Evolutionary conservation across 352 stramenopile species (phyloP).

Genomic region (Globisporangium irregulare): DNA sequence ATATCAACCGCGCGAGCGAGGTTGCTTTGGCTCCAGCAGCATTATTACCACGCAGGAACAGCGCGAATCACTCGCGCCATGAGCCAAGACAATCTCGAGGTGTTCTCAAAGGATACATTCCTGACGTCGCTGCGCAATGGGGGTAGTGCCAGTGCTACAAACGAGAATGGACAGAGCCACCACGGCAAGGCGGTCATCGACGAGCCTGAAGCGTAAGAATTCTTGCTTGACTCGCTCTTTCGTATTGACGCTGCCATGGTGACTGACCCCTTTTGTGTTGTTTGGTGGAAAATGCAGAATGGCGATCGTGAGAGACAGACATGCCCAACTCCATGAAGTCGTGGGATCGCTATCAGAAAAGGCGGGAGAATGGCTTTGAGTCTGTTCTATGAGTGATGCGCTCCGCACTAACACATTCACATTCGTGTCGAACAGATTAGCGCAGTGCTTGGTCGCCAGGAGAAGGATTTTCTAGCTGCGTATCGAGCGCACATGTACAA

Average conservation of each 20-base stretch:
- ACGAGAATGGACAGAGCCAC: constrained; percentile 1
- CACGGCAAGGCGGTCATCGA: constrained; percentile 23
- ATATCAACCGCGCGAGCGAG: no score
- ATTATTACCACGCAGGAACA: neutral
- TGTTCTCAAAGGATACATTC: constrained; percentile 84
- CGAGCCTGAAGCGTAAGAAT: constrained; percentile 44
- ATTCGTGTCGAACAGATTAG: constrained; percentile 52
- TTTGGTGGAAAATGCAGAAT: constrained; percentile 40
- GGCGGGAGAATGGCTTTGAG: constrained; percentile 16
- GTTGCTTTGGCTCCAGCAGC: neutral
- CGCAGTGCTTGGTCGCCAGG: constrained; percentile 86
- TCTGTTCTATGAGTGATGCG: neutral
- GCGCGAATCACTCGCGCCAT: neutral
- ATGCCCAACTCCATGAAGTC: constrained; percentile 77
- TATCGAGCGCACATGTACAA: constrained; percentile 96
- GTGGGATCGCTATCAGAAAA: constrained; percentile 85
- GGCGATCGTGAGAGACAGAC: constrained; percentile 69
- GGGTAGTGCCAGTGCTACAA: constrained; percentile 16
- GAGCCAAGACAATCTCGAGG: constrained; percentile 52
- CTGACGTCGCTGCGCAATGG: constrained; percentile 63
- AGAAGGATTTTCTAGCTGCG: constrained; percentile 91
- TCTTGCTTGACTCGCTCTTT: neutral
- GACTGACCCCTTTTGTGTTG: neutral
- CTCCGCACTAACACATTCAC: neutral
- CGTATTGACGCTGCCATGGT: neutral